Base-by-base conservation (phyloP, 2,329 filamentous ascomycete species). In the Cryphonectria nitschkei region DNA sequence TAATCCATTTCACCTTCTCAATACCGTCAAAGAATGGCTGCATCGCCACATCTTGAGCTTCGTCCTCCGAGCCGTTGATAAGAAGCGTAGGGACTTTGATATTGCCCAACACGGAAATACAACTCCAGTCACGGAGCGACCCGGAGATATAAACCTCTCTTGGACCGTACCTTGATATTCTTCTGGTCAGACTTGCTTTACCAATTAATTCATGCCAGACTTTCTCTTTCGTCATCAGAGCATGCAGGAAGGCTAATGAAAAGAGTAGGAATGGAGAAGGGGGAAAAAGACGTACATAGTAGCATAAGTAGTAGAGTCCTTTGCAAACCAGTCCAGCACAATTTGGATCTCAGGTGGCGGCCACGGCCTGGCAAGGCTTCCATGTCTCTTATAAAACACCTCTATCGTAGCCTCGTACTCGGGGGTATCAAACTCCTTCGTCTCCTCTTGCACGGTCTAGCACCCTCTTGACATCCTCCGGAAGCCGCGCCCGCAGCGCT, bases 1-100 rank as follows among this genome's bases (percentile, higher is more conserved):
- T 79, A 9, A 82, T 70, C 81, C 78, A 82, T 69, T 80, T 79
- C 2, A 76, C 78, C 43, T 79, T 79, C n/a, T 70, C 41, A 37
- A 82, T 81, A 26, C 76, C 65, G 4, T 80, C 74, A 62, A 81
- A 80, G 63, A 80, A 82, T 3, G 79, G 77, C 58, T 76, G 75
- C 76, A 81, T 78, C 0, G 76, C 75, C 0, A 76, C 76, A 65
- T 82, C 79, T 56, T 80, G 77, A 3, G 77, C 79, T 70, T 81
- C 78, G 58, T 82, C 80, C 3, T 80, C 70, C 0, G 69, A 61
- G 2, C 80, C 81, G 52, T 82, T 81, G 14, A 82, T 75, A 13
- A 82, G 63, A 3, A 82, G 75, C 3, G 79, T 81, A 0, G 77
- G 76, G 0, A 71, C 80, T 41, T 75, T 76, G 68, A 81, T 81